Conservation (phyloP, 2,329 filamentous ascomycete genomes). For the Phoma sp. region DNA sequence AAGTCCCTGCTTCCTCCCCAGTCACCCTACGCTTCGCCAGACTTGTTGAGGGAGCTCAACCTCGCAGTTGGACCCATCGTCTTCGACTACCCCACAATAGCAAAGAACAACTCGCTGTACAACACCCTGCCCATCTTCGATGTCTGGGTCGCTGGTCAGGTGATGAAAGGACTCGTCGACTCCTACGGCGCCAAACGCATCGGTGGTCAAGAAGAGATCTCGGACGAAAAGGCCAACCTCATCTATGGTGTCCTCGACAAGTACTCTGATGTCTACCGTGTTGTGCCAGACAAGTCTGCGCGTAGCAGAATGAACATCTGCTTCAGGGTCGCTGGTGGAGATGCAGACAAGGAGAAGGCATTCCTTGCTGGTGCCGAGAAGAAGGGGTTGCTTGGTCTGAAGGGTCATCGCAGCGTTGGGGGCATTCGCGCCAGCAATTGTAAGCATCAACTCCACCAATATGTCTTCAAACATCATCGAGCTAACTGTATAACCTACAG, state of each 20-base stretch:
- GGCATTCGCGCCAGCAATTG: constrained; percentile 86
- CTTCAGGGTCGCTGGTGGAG: constrained; percentile 74
- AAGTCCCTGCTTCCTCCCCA: constrained; percentile 78
- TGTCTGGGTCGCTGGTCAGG: constrained; percentile 88
- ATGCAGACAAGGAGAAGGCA: constrained; percentile 74
- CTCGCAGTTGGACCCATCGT: constrained; percentile 81
- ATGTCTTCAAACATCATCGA: background rate
- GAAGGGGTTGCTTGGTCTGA: constrained; percentile 76
- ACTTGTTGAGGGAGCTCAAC: constrained; percentile 74
- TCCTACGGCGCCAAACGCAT: constrained; percentile 71
- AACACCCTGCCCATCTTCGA: constrained; percentile 96
- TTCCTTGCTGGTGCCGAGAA: constrained; percentile 78
- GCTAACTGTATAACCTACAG: constrained; percentile 33
- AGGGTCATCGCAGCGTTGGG: constrained; percentile 86
- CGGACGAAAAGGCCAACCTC: constrained; percentile 74
- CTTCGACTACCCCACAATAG: constrained; percentile 81
- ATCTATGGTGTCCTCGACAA: constrained; percentile 82
- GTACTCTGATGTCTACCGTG: constrained; percentile 73
- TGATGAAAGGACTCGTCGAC: constrained; percentile 76
- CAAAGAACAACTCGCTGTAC: constrained; percentile 94
- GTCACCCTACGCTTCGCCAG: constrained; percentile 63
- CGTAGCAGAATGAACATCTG: constrained; percentile 95
- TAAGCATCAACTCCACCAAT: constrained; percentile 36
- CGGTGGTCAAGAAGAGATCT: constrained; percentile 74
- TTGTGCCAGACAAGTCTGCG: constrained; percentile 76